Evolutionary conservation across 139 green algal species (phyloP), one percentile per base, ranked within the genome.

Genomic region (Limnomonas spitsbergensis): DNA sequence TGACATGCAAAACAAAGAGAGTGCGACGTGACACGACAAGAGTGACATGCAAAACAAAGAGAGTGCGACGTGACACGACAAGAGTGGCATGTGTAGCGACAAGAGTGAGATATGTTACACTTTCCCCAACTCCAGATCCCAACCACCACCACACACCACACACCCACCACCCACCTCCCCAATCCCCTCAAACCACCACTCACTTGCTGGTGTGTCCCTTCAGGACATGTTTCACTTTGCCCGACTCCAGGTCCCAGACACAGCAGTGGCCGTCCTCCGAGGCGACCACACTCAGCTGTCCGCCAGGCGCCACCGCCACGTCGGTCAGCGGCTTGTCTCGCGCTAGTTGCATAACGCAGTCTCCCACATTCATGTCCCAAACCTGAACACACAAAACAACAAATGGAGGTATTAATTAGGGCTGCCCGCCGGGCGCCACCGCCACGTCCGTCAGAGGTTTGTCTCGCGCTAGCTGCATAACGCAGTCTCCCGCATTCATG

Each of bases 321-420:
- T 77, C 75, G 0, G 83, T 91, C 14, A 97, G 69, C 0, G 77
- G 66, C 6, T 47, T 35, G 32, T 84, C 54, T 39, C 81, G 75
- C 24, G 81, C 77, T 35, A 85, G 68, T 38, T 76, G 76, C 83
- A 94, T 87, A 52, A 93, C 85, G 53, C 92, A 96, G 73, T 95
- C 92, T 1, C 93, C 93, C 38, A 95, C 92, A 69, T 97, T 93
- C 81, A 96, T 89, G 85, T 97, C 93, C 91, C 92, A 97, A 32
- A 95, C 87, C 80, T 88, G 78, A 7, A 61, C n/a, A 52, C 31
- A 14, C 20, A 75, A 34, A 37, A 34, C 35, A 52, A n/a, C 31
- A 75, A n/a, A 53, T 71, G 61, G 24, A 71, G 26, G 61, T 6
- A 34, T 71, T 31, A 14, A 34, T 32, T n/a, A n/a, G n/a, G n/a